Evolutionary conservation across 2,329 filamentous ascomycete species (phyloP), one percentile per base, ranked within the genome.

Genomic region (Beauveria pseudobassiana): DNA sequence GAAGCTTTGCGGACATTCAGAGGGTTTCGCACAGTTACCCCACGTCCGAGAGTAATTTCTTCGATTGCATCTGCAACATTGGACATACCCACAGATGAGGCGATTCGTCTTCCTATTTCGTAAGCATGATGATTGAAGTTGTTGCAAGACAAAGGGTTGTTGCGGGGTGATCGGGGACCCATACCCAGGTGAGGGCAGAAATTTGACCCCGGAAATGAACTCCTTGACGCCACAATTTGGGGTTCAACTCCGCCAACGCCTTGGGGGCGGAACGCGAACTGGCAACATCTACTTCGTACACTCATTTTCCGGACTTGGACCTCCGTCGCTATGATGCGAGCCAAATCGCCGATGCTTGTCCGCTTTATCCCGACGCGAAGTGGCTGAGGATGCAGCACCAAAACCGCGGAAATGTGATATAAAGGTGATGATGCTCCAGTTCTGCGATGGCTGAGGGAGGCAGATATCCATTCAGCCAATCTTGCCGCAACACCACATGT

Each of bases 231-330:
- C 51, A 53, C 51, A 8, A 10, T 22, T 38, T 22, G 14, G 51
- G 18, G 6, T 53, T 40, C 34, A 53, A 42, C 34, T 53, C 51
- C 50, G 50, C 38, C 50, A 53, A 53, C 30, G n/a, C 30, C 1
- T 10, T 5, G n/a, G 7, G n/a, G 20, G n/a, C 22, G 22, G 3
- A 2, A 43, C 1, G 12, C n/a, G 38, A 16, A 16, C 24, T n/a
- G n/a, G 14, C 24, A 28, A 22, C 20, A 42, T 28, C 22, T 22
- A 24, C 22, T 24, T 24, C 22, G 22, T 6, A 24, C 24, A 16
- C 6, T 28, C 48, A 51, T 30, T n/a, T 30, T 54, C 55, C 59
- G 53, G 62, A 45, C n/a, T 43, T 55, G 58, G 54, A 51, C 55
- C 55, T 58, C 55, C 55, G 28, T 46, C 28, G 42, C 42, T 2